These are phyloP conservation scores for Pilasporangium apinafurcum DNA, from an alignment of 352 stramenopile species.

Conservation along the genomic window DNA sequence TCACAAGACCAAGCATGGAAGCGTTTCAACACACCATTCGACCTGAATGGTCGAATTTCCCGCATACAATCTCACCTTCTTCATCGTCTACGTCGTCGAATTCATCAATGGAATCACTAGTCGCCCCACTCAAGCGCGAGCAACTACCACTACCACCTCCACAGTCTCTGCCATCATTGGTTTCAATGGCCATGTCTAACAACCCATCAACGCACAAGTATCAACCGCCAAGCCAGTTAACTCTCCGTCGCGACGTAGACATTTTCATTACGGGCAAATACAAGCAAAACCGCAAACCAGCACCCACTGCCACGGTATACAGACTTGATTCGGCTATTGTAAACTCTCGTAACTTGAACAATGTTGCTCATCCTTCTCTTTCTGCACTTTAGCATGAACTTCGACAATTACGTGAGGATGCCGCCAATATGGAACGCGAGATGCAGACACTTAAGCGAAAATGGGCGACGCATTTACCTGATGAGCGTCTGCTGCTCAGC, in stretches of 20 bases:
- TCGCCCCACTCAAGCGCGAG: neutral
- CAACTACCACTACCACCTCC: neutral
- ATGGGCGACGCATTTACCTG: constrained; percentile 31
- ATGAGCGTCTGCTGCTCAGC: constrained; percentile 17
- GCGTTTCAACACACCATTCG: too few relatives aligned
- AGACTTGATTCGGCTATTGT: too few relatives aligned
- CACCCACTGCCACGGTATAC: constrained; percentile 28
- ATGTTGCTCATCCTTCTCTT: neutral
- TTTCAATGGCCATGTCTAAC: too few relatives aligned
- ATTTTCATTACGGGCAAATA: constrained; percentile 25
- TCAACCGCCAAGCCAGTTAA: too few relatives aligned
- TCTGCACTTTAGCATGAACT: constrained; percentile 31
- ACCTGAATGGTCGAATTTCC: too few relatives aligned
- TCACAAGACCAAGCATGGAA: too few relatives aligned
- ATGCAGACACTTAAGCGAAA: constrained; percentile 31
- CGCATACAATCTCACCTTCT: neutral
- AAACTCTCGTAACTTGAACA: neutral
- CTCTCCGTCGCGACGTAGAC: constrained; percentile 8
- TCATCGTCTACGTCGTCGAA: neutral
- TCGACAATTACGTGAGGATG: constrained; percentile 34
- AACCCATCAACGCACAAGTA: neutral
- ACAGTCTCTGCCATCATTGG: too few relatives aligned
- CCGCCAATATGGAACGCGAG: constrained; percentile 28
- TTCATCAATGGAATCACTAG: neutral
- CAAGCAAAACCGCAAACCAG: constrained; percentile 21